A percentile compares a stretch with the other conserved stretches of the same genome.
phyloP scores from a whole-genome alignment of 345 rosid species.

The Eucalyptus erythrocorys region DNA sequence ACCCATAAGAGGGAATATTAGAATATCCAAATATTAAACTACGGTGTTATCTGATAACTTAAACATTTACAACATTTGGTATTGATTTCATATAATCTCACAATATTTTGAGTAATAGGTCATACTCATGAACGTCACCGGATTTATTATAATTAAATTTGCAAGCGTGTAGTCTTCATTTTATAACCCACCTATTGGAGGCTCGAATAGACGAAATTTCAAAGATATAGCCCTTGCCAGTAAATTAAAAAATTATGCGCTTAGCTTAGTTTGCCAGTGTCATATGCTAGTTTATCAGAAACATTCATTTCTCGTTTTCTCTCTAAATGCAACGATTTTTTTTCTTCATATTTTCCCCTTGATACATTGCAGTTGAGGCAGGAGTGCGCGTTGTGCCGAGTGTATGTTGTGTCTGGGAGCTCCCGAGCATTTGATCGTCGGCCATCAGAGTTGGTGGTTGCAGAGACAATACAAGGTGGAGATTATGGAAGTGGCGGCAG shows the following conservation, averaged over 20 bases:
- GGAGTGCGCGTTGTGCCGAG: conserved; percentile 71
- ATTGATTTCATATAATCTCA: neutral
- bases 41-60: no score
- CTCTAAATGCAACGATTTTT: conserved; percentile 3
- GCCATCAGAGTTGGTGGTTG: conserved; percentile 29
- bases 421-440: conserved; percentile 80
- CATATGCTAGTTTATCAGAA: neutral
- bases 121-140: neutral
- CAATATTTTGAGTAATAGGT: neutral
- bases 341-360: neutral
- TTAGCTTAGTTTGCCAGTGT: neutral
- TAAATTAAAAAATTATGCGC: neutral
- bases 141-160: neutral
- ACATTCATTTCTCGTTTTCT: neutral
- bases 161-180: neutral
- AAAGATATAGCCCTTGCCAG: neutral
- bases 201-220: neutral
- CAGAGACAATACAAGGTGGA: neutral
- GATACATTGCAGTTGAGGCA: conserved; percentile 20
- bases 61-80: no score
- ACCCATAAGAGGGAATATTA: neutral
- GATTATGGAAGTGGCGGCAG: neutral
- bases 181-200: neutral
- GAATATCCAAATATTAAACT: no score
- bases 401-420: conserved; percentile 66